A percentile compares a stretch with the other conserved stretches of the same genome.
Conservation (phyloP, 2,329 filamentous ascomycete genomes). For the Xylaria sp. region DNA sequence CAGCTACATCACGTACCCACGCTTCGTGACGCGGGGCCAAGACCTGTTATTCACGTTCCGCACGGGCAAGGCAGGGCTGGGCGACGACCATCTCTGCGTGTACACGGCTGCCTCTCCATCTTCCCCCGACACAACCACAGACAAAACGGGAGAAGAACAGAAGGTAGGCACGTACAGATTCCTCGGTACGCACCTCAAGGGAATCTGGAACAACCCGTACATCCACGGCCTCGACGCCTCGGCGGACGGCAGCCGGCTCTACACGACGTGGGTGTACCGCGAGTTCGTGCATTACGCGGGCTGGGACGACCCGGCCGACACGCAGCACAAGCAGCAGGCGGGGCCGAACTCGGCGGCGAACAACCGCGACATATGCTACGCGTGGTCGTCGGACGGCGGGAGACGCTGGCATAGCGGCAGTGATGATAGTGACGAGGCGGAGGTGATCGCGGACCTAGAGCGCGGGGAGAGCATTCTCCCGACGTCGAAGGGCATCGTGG, state of each 20-base stretch:
- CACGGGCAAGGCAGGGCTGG: conserved; percentile 62
- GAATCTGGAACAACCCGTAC: conserved; percentile 62
- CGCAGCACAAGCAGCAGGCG: conserved; percentile 56
- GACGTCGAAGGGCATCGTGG: conserved; percentile 55
- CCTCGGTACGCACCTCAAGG: conserved; percentile 62
- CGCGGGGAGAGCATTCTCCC: conserved; percentile 55
- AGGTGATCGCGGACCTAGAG: conserved; percentile 51
- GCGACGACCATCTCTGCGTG: conserved; percentile 60
- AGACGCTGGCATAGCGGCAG: conserved; percentile 57
- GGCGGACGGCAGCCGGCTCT: conserved; percentile 49
- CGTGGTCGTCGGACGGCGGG: conserved; percentile 59
- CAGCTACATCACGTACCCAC: conserved; percentile 60
- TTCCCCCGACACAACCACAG: neutral
- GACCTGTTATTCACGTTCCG: conserved; percentile 61
- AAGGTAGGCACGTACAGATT: conserved; percentile 52
- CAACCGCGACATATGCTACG: conserved; percentile 63
- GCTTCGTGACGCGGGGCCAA: conserved; percentile 55
- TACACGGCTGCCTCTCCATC: conserved; percentile 51
- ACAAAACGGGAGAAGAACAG: neutral
- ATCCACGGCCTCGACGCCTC: conserved; percentile 59
- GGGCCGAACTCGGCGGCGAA: conserved; percentile 59
- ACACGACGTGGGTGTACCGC: conserved; percentile 62
- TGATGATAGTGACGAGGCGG: neutral
- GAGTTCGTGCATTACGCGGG: conserved; percentile 58
- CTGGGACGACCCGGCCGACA: conserved; percentile 55